Percentiles rank a stretch among this genome's conserved stretches.
Conservation (phyloP, 1,284 basidiomycete genomes). For the Anthracocystis walkeri region DNA sequence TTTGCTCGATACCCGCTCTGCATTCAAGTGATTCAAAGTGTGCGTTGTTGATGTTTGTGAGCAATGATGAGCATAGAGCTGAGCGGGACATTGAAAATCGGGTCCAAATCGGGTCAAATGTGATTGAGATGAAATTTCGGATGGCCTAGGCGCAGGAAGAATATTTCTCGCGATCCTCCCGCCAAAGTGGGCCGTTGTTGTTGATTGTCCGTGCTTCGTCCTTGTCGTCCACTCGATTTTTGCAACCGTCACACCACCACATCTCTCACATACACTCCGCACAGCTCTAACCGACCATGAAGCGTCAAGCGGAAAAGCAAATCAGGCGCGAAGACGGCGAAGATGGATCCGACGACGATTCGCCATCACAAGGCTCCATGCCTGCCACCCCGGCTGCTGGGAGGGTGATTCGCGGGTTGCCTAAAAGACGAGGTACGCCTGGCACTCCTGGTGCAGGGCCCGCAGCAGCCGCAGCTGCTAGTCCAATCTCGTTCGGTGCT, state of each 20-base stretch:
- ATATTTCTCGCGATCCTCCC: constrained; percentile 10
- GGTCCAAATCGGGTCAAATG: not conserved
- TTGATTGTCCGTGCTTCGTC: constrained; percentile 24
- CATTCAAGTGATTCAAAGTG: not conserved
- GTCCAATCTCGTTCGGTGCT: constrained; percentile 16
- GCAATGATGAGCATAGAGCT: not conserved
- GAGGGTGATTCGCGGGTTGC: constrained; percentile 40
- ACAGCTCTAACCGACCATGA: constrained; percentile 21
- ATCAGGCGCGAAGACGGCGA: constrained; percentile 48
- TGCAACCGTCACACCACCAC: not conserved
- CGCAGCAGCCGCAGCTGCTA: constrained; percentile 15
- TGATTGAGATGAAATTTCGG: not conserved
- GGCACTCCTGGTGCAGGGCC: constrained; percentile 25
- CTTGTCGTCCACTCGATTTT: not conserved
- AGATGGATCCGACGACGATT: constrained; percentile 41
- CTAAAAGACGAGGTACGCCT: constrained; percentile 29
- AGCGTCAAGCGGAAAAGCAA: constrained; percentile 52
- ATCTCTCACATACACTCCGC: not conserved
- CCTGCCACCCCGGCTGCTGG: constrained; percentile 36
- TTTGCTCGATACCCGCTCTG: constrained; percentile 12
- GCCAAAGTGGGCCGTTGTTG: not conserved
- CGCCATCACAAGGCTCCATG: constrained; percentile 34
- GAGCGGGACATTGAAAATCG: not conserved
- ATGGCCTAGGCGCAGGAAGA: constrained; percentile 15
- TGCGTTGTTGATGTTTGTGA: not conserved